Base-by-base conservation (phyloP, 768 basidiomycete species). In the Sistotremastrum niveocremeum region DNA sequence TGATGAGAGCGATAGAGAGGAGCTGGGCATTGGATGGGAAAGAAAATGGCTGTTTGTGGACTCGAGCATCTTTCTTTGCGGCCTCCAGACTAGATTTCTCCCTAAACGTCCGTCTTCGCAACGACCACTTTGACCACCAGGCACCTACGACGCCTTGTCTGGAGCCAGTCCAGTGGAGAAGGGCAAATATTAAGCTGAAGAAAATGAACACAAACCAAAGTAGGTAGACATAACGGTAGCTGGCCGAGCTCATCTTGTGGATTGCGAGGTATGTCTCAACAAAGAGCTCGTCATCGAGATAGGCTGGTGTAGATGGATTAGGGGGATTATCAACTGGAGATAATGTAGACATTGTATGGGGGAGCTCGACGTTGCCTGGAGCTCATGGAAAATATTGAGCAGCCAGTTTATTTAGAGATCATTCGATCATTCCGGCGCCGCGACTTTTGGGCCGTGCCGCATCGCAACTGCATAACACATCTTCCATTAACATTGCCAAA, bases 1-100 rank as follows among this genome's bases (percentile, higher is more conserved):
- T 56, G 33, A 86, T 57, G 29, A 72, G 51, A 41, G 58, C 45
- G 37, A 81, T 56, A 2, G 65, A 64, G 44, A 81, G 63, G 11
- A 84, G 61, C 52, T 82, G 76, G 0, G 74, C 73, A 54, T 85
- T 78, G 42, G 81, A 74, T 2, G 81, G 80, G 3, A 81, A 57
- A 5, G 72, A 64, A 11, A 56, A 42, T 4, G 73, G 69, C 45
- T 73, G 70, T 42, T 54, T 63, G 49, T 65, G 66, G 1, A 61
- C 61, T 45, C 62, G 57, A 34, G 62, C 60, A 28, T 49, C 54
- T 44, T 57, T 55, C 48, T 52, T 53, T 45, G 65, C 64, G 42
- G 58, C 52, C 40, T 64, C 56, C 42, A 71, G 51, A 41, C 63
- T 54, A 37, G 67, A 67, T 44, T 66, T 68, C 56, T 71, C 73